Base-by-base conservation (phyloP, 2,329 filamentous ascomycete species). In the Ophiostoma populinum region DNA sequence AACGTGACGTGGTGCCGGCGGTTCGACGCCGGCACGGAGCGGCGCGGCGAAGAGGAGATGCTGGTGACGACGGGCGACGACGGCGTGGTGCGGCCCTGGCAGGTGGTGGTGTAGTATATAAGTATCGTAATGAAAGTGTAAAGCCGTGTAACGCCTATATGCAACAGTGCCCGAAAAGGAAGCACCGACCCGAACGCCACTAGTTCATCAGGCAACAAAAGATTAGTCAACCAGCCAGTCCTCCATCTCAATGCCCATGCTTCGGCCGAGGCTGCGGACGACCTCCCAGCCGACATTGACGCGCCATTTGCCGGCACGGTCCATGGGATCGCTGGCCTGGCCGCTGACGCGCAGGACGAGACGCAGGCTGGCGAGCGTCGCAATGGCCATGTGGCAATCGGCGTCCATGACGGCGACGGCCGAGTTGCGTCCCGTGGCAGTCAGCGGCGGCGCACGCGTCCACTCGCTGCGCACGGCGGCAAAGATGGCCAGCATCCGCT, bases 1-100 rank as follows among this genome's bases (percentile, higher is more conserved):
- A 85, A 94, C 54, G 68, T 90, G 32, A 74, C 71, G 2, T 98
- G 90, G 90, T 85, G 83, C 44, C 70, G 67, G 46, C 66, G 86
- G 38, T 79, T 72, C 38, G 85, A 93, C 51, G 63, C 64, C 33
- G 75, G 60, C 1, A 55, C 56, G 2, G 65, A 65, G 50, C 62
- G 57, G 42, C 63, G 55, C 36, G 62, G 64, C 4, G 53, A 61
- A 17, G 82, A 93, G 47, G 87, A 95, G 57, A 78, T 94, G 52
- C 62, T 98, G 31, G 62, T 95, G 15, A 90, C 80, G 12, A 93
- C 86, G 1, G 90, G 87, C 0, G 90, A 98, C 52, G 86, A 95
- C 55, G 90, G 90, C 0, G 64, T 79, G 35, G 79, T 94, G 19
- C 77, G 78, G 49, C 74, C 86, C 2, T 98, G 90, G 87, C 66